Base-by-base conservation (phyloP, 2,329 filamentous ascomycete species). In the Diaporthe ampelina region DNA sequence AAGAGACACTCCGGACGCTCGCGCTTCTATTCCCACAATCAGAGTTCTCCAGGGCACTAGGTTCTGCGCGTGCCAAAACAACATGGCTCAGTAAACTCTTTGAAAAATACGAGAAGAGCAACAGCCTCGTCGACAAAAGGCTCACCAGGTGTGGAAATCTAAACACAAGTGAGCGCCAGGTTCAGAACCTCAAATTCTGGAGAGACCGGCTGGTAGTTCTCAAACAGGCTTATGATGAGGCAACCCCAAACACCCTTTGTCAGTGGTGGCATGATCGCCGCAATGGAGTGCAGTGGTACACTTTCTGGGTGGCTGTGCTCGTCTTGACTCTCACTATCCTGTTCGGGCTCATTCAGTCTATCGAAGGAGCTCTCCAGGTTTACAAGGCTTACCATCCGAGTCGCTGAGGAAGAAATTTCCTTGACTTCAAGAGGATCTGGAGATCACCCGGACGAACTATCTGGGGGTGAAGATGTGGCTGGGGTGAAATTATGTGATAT, bases 201-300 rank as follows among this genome's bases (percentile, higher is more conserved):
- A 81, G 81, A 29, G 85, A 88, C 58, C 80, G 84, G 0, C 77
- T 88, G 0, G 79, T 85, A 0, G 81, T 84, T 0, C 75, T 88
- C 2, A 86, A 87, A 78, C 81, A 86, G 65, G 80, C 78, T 24
- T 85, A 84, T 65, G 81, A 87, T 74, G 80, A 86, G 74, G 75
- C 83, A 4, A 74, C 79, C 48, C 81, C 84, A 9, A 77, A 77
- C 48, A 82, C 79, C 0, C 50, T 87, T 0, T 78, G 77, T 0
- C 82, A 86, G 65, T 86, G 83, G 83, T 87, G 86, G 85, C 77
- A 81, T 72, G 85, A 87, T 73, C 75, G 82, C 2, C 76, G 86
- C 0, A 84, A 85, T 37, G 80, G 82, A 0, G 81, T 83, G 0
- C 85, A 87, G 70, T 86, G 85, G 84, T 87, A 84, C 65, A 86